Evolutionary conservation across 176 grass and related monocot species (phyloP).

Genomic region (Pontederia paniculata): DNA sequence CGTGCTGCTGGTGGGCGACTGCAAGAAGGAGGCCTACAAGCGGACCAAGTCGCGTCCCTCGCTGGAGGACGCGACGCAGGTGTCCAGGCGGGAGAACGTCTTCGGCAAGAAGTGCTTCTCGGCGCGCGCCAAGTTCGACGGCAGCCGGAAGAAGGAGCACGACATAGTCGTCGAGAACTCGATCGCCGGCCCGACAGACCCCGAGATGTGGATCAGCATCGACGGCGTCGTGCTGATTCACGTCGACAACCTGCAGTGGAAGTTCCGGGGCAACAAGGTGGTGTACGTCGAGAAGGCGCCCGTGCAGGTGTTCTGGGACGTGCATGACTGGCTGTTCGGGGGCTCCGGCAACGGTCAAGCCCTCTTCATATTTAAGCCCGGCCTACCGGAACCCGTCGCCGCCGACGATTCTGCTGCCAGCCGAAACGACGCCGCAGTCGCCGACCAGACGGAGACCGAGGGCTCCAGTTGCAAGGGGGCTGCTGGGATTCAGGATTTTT

Average conservation of each 20-base stretch:
- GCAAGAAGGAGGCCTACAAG: slow-evolving; percentile 86
- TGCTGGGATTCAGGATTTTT: slow-evolving; percentile 26
- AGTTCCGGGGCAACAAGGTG: slow-evolving; percentile 78
- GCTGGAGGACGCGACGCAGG: slow-evolving; percentile 48
- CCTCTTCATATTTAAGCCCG: slow-evolving; percentile 62
- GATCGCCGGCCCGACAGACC: slow-evolving; percentile 33
- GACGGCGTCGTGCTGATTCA: slow-evolving; percentile 57
- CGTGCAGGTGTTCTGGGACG: slow-evolving; percentile 83
- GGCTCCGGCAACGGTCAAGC: slow-evolving; percentile 32
- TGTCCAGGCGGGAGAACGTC: slow-evolving; percentile 59
- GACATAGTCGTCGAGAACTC: slow-evolving; percentile 70
- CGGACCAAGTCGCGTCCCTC: slow-evolving; percentile 57
- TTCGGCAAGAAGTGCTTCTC: slow-evolving; percentile 56
- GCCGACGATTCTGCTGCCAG: background rate
- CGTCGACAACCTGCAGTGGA: slow-evolving; percentile 78
- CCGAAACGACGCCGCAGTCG: background rate
- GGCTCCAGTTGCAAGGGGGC: too few species aligned
- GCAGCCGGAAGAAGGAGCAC: slow-evolving; percentile 28
- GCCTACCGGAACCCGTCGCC: background rate
- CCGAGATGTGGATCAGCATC: slow-evolving; percentile 66
- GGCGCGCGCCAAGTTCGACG: slow-evolving; percentile 35
- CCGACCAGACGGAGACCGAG: slow-evolving; percentile 5
- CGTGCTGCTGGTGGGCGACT: slow-evolving; percentile 48
- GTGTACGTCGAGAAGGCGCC: slow-evolving; percentile 54
- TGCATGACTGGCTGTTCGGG: slow-evolving; percentile 81